Conservation (phyloP, 2,329 filamentous ascomycete genomes). For the Escovopsis sp. region DNA sequence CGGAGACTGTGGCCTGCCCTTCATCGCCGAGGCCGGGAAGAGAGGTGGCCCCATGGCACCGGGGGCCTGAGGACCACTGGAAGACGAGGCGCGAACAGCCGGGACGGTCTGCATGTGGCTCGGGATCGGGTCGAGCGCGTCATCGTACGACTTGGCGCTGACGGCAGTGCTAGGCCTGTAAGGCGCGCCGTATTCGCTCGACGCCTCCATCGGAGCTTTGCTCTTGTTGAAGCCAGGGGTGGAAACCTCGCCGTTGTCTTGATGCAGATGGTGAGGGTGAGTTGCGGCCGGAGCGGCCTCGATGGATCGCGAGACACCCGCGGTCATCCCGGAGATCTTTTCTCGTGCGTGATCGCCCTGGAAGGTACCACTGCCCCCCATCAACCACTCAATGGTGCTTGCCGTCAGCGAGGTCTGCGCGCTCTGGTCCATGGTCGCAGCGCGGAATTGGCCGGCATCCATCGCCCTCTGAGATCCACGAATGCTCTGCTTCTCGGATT, state of each 20-base stretch:
- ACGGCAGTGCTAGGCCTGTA: constrained; percentile 57
- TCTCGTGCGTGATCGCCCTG: constrained; percentile 11
- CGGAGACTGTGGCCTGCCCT: constrained; percentile 44
- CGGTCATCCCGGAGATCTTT: constrained; percentile 18
- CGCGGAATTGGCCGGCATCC: constrained; percentile 33
- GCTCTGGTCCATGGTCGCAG: constrained; percentile 48
- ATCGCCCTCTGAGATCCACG: constrained; percentile 44
- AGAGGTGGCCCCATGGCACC: constrained; percentile 69
- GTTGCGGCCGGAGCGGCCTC: too few relatives aligned
- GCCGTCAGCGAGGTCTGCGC: constrained; percentile 78
- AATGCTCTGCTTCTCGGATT: constrained; percentile 34
- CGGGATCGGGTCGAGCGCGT: constrained; percentile 56
- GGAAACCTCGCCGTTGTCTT: constrained; percentile 37
- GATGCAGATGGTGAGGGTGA: constrained; percentile 24
- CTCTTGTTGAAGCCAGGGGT: constrained; percentile 23
- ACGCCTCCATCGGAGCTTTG: constrained; percentile 22
- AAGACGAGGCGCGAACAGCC: constrained; percentile 49
- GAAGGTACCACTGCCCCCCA: constrained; percentile 29
- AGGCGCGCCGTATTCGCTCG: constrained; percentile 19
- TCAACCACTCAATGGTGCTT: constrained; percentile 61
- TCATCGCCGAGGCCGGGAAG: constrained; percentile 60
- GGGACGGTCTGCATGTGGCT: constrained; percentile 80
- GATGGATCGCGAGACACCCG: constrained; percentile 26
- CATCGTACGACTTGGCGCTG: constrained; percentile 37
- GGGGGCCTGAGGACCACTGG: constrained; percentile 19